Evolutionary conservation across 768 basidiomycete species (phyloP).

Genomic region (Cystobasidium tubakii): DNA sequence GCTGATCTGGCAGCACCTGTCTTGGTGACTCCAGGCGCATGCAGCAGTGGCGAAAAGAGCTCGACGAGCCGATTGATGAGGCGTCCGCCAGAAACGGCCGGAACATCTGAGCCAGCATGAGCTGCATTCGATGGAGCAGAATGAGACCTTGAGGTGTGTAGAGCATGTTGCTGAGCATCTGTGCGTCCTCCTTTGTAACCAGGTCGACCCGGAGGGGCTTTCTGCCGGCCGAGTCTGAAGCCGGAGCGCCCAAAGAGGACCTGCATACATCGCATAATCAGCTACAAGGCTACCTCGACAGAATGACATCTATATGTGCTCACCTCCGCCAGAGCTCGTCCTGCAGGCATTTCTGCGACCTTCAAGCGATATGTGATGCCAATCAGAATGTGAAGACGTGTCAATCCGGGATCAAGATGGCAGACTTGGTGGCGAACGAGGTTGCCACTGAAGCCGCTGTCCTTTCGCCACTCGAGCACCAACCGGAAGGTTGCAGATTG

Average conservation of each 20-base stretch:
- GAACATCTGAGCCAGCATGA: not conserved
- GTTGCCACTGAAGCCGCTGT: not conserved
- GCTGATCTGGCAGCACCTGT: not conserved
- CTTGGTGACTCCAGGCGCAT: constrained; percentile 12
- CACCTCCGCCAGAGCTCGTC: constrained; percentile 26
- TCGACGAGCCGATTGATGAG: constrained; percentile 16
- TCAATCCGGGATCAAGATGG: not conserved
- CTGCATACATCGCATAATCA: not conserved
- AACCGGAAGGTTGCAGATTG: not conserved
- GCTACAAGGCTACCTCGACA: not conserved
- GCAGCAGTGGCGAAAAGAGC: constrained; percentile 23
- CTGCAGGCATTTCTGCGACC: constrained; percentile 9
- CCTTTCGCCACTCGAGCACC: not conserved
- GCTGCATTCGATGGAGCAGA: not conserved
- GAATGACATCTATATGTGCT: no score
- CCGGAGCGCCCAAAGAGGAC: constrained; percentile 32
- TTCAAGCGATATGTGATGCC: not conserved
- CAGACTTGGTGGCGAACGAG: not conserved
- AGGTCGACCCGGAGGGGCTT: not conserved
- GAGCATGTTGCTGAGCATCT: constrained; percentile 8
- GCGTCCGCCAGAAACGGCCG: constrained; percentile 1
- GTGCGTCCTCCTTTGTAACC: not conserved
- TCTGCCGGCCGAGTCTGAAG: not conserved
- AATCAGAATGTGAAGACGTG: not conserved
- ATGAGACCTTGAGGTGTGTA: not conserved